Evolutionary conservation across 2,329 filamentous ascomycete genomes (phyloP).

Genomic region (Xylariaceae sp.): DNA sequence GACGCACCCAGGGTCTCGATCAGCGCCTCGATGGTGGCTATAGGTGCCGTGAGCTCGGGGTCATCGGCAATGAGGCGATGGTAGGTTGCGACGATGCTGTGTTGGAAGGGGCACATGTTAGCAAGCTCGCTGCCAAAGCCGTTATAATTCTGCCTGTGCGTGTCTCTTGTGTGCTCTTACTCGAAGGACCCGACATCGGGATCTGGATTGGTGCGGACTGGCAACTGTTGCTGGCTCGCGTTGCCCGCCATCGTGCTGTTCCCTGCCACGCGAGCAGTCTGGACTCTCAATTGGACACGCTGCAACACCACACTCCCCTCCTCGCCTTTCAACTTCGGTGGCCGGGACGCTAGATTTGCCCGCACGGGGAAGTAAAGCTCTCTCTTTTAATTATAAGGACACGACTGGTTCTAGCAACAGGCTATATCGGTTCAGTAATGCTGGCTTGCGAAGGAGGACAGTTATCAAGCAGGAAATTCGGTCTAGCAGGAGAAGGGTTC

Average conservation of each 20-base stretch:
- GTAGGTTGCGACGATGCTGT: slow-evolving; percentile 53
- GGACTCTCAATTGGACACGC: not conserved
- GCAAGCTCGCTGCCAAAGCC: not conserved
- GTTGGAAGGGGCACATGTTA: not conserved
- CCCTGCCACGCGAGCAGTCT: not conserved
- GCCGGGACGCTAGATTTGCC: too few species aligned
- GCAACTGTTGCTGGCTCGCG: slow-evolving; percentile 21
- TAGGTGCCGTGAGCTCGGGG: slow-evolving; percentile 86
- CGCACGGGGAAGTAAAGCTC: too few species aligned
- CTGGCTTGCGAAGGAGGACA: too few species aligned
- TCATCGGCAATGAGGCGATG: slow-evolving; percentile 55
- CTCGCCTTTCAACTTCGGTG: too few species aligned
- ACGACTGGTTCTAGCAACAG: too few species aligned
- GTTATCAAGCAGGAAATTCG: too few species aligned
- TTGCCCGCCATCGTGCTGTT: not conserved
- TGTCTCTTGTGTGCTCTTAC: slow-evolving; percentile 15
- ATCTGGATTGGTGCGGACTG: slow-evolving; percentile 25
- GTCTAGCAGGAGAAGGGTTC: too few species aligned
- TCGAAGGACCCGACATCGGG: slow-evolving; percentile 28
- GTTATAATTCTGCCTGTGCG: not conserved
- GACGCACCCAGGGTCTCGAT: slow-evolving; percentile 79
- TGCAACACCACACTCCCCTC: too few species aligned
- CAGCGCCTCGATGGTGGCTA: slow-evolving; percentile 87
- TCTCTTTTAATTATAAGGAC: too few species aligned
- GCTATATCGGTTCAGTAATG: too few species aligned